Conservation (phyloP, 805 yeast species). For the Starmerella sirachaensis region DNA sequence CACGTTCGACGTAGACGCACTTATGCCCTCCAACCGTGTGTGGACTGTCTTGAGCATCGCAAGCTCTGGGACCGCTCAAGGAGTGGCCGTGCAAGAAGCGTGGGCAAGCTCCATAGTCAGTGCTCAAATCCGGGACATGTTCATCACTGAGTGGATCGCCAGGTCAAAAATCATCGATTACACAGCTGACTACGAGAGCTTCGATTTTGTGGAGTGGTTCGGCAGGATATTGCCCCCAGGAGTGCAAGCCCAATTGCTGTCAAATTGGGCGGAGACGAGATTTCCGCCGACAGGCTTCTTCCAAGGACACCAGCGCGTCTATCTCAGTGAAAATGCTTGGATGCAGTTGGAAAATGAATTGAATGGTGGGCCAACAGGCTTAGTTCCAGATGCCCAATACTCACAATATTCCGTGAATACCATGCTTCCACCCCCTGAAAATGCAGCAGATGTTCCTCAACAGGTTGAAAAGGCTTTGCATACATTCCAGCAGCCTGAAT, state of each 20-base stretch:
- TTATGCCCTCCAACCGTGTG: slow-evolving; percentile 26
- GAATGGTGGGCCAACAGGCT: not conserved
- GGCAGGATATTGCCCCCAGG: slow-evolving; percentile 26
- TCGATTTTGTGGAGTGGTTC: slow-evolving; percentile 30
- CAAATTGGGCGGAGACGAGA: slow-evolving; percentile 28
- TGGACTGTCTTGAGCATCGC: slow-evolving; percentile 30
- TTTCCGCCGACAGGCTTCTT: slow-evolving; percentile 29
- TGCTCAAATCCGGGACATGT: slow-evolving; percentile 29
- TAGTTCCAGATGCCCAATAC: not conserved
- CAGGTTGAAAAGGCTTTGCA: slow-evolving; percentile 15
- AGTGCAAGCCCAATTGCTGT: slow-evolving; percentile 22
- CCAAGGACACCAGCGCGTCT: slow-evolving; percentile 29
- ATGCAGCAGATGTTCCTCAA: slow-evolving; percentile 14
- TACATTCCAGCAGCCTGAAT: not conserved
- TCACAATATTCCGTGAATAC: not conserved
- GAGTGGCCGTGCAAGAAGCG: slow-evolving; percentile 18
- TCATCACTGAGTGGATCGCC: slow-evolving; percentile 31
- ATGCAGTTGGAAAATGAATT: slow-evolving; percentile 26
- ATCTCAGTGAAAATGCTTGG: slow-evolving; percentile 32
- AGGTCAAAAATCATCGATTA: slow-evolving; percentile 26
- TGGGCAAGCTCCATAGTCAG: slow-evolving; percentile 31
- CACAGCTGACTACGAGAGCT: slow-evolving; percentile 32
- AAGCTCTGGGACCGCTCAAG: slow-evolving; percentile 23
- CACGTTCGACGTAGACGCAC: slow-evolving; percentile 19
- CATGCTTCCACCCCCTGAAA: slow-evolving; percentile 9